A percentile compares a stretch with the other conserved stretches of the same genome.
Evolutionary conservation across 441 rosid genomes (phyloP).

Genomic region (Eutrema salsugineum): DNA sequence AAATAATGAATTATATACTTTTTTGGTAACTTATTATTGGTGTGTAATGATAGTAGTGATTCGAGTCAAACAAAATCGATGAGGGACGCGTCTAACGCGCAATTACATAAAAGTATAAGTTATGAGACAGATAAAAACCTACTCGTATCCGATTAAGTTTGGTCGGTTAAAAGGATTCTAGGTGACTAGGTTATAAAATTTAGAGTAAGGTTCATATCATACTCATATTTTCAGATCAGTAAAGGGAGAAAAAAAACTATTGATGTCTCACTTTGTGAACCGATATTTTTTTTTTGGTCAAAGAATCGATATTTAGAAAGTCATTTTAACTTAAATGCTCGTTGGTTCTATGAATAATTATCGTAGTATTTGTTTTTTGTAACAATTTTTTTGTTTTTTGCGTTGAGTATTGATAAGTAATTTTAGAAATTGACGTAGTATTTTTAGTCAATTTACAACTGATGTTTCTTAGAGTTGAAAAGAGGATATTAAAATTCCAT

Average conservation of each 20-base stretch:
- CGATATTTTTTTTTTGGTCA: no score
- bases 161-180: not conserved
- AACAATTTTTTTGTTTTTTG: no score
- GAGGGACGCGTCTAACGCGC: slow-evolving; percentile 2
- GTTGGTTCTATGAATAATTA: not conserved
- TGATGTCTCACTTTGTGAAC: not conserved
- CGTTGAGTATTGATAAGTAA: not conserved
- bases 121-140: not conserved
- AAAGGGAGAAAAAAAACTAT: not conserved
- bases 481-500: no score
- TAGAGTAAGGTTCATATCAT: not conserved
- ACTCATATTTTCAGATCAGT: not conserved
- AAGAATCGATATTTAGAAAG: no score
- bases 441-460: no score
- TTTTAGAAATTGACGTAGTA: no score
- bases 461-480: no score
- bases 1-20: not conserved
- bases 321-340: not conserved
- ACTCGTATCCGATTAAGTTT: not conserved
- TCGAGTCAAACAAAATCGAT: not conserved
- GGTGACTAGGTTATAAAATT: not conserved
- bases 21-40: not conserved
- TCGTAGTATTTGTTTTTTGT: no score
- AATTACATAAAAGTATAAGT: not conserved
- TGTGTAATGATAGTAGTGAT: not conserved